These are phyloP conservation scores for Escallonia herrerae DNA, from an alignment of 129 eudicot species.

Conservation along the genomic window DNA sequence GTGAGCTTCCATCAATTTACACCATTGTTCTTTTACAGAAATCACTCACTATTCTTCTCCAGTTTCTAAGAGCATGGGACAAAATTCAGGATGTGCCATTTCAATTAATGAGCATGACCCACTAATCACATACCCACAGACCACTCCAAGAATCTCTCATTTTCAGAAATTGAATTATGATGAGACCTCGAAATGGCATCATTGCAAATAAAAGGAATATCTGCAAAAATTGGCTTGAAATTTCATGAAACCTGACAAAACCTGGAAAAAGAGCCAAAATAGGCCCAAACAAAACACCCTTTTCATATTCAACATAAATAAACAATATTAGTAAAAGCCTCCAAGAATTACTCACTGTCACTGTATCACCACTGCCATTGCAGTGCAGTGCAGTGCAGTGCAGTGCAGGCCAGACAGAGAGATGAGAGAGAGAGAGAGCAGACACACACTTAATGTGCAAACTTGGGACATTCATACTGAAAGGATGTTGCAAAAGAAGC, in stretches of 20 bases:
- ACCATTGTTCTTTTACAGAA: too few species aligned
- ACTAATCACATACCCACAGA: too few species aligned
- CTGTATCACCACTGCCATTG: conserved; percentile 16
- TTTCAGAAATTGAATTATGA: too few species aligned
- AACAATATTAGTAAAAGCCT: conserved; percentile 19
- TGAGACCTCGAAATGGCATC: too few species aligned
- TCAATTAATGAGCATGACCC: too few species aligned
- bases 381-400: too few species aligned
- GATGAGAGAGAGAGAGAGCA: conserved; percentile 2
- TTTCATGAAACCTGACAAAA: conserved; percentile 3
- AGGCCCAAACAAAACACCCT: conserved; percentile 23
- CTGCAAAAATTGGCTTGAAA: conserved; percentile 6
- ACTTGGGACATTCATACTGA: conserved; percentile 21
- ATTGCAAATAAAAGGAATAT: neutral
- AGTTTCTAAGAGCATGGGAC: too few species aligned
- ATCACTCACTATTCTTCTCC: too few species aligned
- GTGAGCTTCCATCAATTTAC: too few species aligned
- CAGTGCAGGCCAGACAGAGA: conserved; percentile 26
- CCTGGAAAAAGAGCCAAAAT: conserved; percentile 12
- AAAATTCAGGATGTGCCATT: too few species aligned
- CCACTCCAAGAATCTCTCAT: too few species aligned
- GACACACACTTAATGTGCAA: neutral
- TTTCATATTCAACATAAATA: conserved; percentile 7
- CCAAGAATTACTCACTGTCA: conserved; percentile 29
- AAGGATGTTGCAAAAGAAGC: conserved; percentile 43